Conservation (phyloP, 257 asterid genomes). For the Scutellaria baicalensis region DNA sequence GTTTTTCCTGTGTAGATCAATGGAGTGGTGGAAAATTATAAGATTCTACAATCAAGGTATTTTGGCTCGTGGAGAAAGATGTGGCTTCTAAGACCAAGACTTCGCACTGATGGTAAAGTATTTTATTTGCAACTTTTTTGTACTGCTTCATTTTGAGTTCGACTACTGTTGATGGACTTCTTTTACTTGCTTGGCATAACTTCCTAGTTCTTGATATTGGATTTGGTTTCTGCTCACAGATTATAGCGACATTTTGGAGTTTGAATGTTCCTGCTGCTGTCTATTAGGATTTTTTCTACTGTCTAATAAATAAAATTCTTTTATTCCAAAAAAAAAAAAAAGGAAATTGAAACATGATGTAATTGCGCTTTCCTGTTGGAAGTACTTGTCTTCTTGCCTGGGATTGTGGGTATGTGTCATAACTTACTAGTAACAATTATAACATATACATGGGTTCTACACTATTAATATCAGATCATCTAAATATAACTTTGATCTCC, state of each 20-base stretch:
- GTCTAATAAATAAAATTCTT: neutral
- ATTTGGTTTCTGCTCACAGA: neutral
- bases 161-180: neutral
- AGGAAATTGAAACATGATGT: neutral
- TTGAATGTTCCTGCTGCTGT: no score
- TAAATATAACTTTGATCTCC: neutral
- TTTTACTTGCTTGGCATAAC: neutral
- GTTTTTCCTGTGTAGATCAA: slow-evolving; percentile 30
- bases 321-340: neutral
- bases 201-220: neutral
- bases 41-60: slow-evolving; percentile 54
- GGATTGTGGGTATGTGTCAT: neutral
- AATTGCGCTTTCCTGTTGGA: neutral
- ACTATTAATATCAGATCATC: neutral
- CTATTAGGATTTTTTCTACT: neutral
- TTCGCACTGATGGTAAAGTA: slow-evolving; percentile 80
- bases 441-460: neutral
- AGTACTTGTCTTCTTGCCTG: neutral
- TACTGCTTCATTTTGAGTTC: neutral
- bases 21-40: slow-evolving; percentile 69
- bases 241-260: neutral
- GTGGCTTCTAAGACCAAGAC: slow-evolving; percentile 96
- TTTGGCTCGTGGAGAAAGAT: slow-evolving; percentile 96
- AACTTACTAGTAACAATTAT: neutral
- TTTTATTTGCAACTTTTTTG: neutral